Base-by-base conservation (phyloP, 2,329 filamentous ascomycete genomes). In the Aspergillus uvarum region DNA sequence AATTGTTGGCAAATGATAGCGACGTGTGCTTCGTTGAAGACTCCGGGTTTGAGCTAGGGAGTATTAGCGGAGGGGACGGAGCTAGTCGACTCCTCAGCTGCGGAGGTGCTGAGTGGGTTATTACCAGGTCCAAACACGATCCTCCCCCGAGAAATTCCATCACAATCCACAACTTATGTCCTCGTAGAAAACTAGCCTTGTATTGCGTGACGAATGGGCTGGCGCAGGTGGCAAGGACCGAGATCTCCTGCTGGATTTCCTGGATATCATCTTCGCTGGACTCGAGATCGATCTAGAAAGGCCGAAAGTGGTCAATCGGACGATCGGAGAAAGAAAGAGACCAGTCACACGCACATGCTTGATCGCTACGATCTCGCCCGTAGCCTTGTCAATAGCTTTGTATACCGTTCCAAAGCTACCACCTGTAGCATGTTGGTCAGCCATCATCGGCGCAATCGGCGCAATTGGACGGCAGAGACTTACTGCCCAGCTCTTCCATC, bases 81-180 rank as follows among this genome's bases (percentile, higher is more conserved):
- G 14, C 38, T 16, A 14, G 12, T 12, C 5, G 38, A n/a, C 7
- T 16, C 26, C 29, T 21, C n/a, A 51, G 11, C 24, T 32, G 47
- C 56, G 22, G 54, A 32, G 50, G 19, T 35, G 48, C 19, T 51
- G 5, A 21, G 31, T 14, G n/a, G 42, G 26, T 29, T 29, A 8
- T 59, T 85, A 96, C 91, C 81, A 99, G 77, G 75, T 99, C 95
- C 65, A 97, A 83, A 74, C 95, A 97, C 19, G 95, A 98, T 47
- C 95, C 95, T 64, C 95, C 95, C 5, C 95, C 95, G 11, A 99
- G 81, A 72, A 90, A 99, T 77, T 99, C 95, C 95, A 99, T 99
- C 60, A 98, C 92, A 72, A 99, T 99, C 95, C 95, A 99, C 81
- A 99, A 81, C 79, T 98, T 99, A 74, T 93, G 90, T 26, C 95